Percentiles rank a stretch among this genome's conserved stretches.
Evolutionary conservation across 768 basidiomycete species (phyloP).

Genomic region (Pisolithus marmoratus): DNA sequence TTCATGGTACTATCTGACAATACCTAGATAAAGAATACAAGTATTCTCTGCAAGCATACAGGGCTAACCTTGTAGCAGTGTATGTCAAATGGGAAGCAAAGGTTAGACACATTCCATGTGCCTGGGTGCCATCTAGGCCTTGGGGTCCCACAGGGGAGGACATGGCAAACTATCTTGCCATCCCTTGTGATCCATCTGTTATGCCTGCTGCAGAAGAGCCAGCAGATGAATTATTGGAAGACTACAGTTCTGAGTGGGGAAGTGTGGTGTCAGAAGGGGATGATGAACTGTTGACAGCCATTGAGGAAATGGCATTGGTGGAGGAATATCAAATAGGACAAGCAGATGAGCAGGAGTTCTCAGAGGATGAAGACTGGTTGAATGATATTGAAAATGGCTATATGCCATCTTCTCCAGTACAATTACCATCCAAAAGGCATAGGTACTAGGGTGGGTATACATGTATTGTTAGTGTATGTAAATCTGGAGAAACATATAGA

Average conservation of each 20-base stretch:
- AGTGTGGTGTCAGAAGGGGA: background rate
- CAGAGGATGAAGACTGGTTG: background rate
- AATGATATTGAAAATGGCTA: background rate
- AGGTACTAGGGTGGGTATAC: background rate
- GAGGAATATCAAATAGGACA: background rate
- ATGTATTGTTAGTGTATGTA: too few relatives aligned
- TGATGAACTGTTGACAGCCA: constrained; percentile 1
- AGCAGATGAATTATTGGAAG: background rate
- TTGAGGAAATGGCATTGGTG: constrained; percentile 2
- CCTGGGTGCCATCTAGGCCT: background rate
- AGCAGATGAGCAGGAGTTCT: background rate
- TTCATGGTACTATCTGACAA: background rate
- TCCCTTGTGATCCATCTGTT: background rate
- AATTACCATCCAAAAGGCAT: background rate
- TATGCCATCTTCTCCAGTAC: background rate
- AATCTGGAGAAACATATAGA: too few relatives aligned
- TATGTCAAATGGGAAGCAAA: too few relatives aligned
- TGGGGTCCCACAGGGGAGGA: background rate
- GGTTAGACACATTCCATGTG: background rate
- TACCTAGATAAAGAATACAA: too few relatives aligned
- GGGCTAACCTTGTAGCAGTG: too few relatives aligned
- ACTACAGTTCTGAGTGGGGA: background rate
- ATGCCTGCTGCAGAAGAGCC: background rate
- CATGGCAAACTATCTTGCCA: background rate
- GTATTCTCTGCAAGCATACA: too few relatives aligned